phyloP scores from a whole-genome alignment of 306 rosid species.

The Lupinus albus region DNA sequence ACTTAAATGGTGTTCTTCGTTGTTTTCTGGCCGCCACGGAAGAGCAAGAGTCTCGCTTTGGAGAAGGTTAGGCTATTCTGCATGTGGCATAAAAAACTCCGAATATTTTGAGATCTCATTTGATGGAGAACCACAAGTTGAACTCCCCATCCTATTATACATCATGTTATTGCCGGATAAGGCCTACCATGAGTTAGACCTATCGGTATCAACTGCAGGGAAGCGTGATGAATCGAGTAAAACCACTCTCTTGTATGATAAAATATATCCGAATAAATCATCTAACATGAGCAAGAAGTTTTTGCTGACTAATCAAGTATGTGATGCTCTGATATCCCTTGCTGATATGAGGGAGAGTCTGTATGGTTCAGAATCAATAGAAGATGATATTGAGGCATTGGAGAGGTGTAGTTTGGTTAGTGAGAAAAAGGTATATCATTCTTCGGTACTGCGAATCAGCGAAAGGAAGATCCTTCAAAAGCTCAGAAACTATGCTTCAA shows the following conservation, averaged over 20 bases:
- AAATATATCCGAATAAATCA: conserved; percentile 33
- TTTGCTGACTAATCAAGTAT: conserved; percentile 58
- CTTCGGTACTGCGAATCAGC: conserved; percentile 67
- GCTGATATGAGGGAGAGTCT: conserved; percentile 72
- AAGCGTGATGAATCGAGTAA: conserved; percentile 45
- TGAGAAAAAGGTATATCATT: conserved; percentile 69
- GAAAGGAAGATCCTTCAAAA: conserved; percentile 76
- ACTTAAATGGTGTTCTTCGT: conserved; percentile 64
- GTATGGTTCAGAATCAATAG: conserved; percentile 61
- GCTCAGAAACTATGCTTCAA: conserved; percentile 60
- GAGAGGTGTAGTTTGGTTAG: conserved; percentile 45
- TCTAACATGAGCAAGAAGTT: conserved; percentile 45
- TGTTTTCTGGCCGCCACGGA: conserved; percentile 64
- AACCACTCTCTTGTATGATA: conserved; percentile 42
- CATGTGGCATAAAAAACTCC: conserved; percentile 52
- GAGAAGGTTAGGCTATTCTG: conserved; percentile 68
- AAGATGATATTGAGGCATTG: conserved; percentile 60
- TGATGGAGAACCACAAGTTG: conserved; percentile 81
- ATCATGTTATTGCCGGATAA: conserved; percentile 62
- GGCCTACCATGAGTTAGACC: conserved; percentile 61
- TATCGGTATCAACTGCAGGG: conserved; percentile 50
- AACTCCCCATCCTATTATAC: conserved; percentile 61
- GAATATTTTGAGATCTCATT: conserved; percentile 87
- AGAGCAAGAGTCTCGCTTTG: conserved; percentile 75
- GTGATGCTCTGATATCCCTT: conserved; percentile 59